Base-by-base conservation (phyloP, 768 basidiomycete genomes). In the Gloeopeniophorella convolvens region DNA sequence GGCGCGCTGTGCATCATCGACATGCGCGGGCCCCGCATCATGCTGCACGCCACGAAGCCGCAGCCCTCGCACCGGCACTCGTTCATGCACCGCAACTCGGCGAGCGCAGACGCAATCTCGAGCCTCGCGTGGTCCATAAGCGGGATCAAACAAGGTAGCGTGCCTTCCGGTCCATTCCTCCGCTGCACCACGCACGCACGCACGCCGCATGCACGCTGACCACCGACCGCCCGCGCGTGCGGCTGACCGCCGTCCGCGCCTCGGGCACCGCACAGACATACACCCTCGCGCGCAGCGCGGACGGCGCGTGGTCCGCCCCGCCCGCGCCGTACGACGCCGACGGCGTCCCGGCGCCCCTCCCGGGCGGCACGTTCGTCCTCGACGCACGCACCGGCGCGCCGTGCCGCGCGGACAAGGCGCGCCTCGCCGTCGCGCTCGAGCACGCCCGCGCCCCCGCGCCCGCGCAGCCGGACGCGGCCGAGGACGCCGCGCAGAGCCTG, bases 61-160 rank as follows among this genome's bases (percentile, higher is more conserved):
- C 63, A 66, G 20, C 74, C 71, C 57, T 71, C 50, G 18, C 36
- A 66, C 46, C 70, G 66, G 49, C 65, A 68, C 43, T 64, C 69
- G 26, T 57, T 71, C 43, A 59, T 71, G 20, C 58, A 60, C 23
- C 62, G 59, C 20, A 66, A 70, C 45, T 51, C 70, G 43, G 67
- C 63, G n/a, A 65, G 71, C 15, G 47, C 63, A 36, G 76, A 79
- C 46, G 65, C 69, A 1, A 65, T 86, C 8, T 66, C 66, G 15
- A 74, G 75, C 1, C 62, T 94, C 53, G 70, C 74, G 23, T 95
- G 88, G 88, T 73, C 82, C 0, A 74, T 89, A 5, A 72, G 76
- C 42, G 66, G 74, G 2, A 61, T 83, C 18, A 74, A 73, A 4
- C 66, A 76, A 62, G 85, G 87, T 73, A 44, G 26, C n/a, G n/a